These are phyloP conservation scores for Vinca minor DNA, from an alignment of 257 asterid genomes.

Conservation along the genomic window DNA sequence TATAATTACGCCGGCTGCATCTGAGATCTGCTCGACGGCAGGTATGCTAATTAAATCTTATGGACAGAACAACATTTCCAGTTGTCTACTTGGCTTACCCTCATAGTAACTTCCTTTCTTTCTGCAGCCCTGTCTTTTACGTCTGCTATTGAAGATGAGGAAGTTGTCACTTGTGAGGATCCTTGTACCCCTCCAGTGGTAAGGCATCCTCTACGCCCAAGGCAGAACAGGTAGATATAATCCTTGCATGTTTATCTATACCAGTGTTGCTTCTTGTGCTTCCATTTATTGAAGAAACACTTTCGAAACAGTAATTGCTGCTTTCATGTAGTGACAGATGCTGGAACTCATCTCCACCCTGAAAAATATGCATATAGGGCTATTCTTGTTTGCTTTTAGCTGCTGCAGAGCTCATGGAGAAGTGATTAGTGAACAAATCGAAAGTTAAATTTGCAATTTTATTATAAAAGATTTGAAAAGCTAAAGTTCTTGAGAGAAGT, in stretches of 20 bases:
- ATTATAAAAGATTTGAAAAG: too few relatives aligned
- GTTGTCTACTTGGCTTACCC: conserved; percentile 6
- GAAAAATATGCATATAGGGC: neutral
- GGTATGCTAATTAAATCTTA: conserved; percentile 36
- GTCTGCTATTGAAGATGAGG: conserved; percentile 63
- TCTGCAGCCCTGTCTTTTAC: conserved; percentile 49
- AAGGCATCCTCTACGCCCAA: conserved; percentile 40
- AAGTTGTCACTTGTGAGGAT: conserved; percentile 42
- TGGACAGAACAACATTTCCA: neutral
- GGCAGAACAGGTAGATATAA: conserved; percentile 64
- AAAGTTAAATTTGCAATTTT: too few relatives aligned
- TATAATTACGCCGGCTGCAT: conserved; percentile 43
- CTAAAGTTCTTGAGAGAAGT: too few relatives aligned
- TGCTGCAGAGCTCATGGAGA: too few relatives aligned
- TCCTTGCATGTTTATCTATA: conserved; percentile 2
- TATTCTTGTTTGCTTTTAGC: neutral
- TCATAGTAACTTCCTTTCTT: conserved; percentile 14
- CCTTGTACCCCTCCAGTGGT: conserved; percentile 26
- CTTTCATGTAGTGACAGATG: too few relatives aligned
- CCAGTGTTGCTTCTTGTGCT: neutral
- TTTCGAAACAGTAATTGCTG: neutral
- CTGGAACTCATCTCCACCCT: too few relatives aligned
- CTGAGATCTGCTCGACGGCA: conserved; percentile 52
- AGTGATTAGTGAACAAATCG: too few relatives aligned
- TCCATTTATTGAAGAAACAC: neutral